These are phyloP conservation scores for Calonectria pteridis DNA, from an alignment of 2,329 filamentous ascomycete species.

Conservation along the genomic window DNA sequence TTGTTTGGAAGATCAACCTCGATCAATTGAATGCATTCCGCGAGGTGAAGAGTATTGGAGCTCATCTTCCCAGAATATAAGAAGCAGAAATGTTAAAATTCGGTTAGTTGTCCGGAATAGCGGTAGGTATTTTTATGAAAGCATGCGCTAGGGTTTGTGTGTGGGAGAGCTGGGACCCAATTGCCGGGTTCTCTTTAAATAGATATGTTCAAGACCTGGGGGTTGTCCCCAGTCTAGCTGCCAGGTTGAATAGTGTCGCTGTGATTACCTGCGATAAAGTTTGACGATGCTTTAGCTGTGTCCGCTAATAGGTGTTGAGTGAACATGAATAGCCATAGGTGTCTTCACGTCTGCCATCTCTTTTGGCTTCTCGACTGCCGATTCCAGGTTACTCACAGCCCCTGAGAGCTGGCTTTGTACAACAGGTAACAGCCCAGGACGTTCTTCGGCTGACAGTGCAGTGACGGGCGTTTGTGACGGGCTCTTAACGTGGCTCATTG, in stretches of 20 bases:
- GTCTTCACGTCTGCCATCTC: not conserved
- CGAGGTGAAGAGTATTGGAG: conserved; percentile 3
- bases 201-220: not conserved
- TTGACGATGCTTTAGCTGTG: not conserved
- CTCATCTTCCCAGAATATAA: not conserved
- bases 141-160: not conserved
- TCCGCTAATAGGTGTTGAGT: not conserved
- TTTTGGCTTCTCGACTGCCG: not conserved
- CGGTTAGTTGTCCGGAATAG: not conserved
- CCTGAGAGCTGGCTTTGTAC: not conserved
- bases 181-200: not conserved
- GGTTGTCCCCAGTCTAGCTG: not conserved
- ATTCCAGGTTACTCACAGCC: not conserved
- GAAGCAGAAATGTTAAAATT: not conserved
- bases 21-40: conserved; percentile 9
- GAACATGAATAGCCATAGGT: not conserved
- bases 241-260: not conserved
- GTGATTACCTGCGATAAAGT: not conserved
- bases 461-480: not conserved
- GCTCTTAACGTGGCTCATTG: not conserved
- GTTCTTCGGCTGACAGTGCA: not conserved
- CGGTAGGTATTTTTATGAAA: not conserved
- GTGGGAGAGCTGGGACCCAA: not conserved
- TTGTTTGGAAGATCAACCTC: conserved; percentile 10
- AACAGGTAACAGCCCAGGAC: not conserved